phyloP scores from a whole-genome alignment of 140 eudicot species.

The Bidens hawaiensis region DNA sequence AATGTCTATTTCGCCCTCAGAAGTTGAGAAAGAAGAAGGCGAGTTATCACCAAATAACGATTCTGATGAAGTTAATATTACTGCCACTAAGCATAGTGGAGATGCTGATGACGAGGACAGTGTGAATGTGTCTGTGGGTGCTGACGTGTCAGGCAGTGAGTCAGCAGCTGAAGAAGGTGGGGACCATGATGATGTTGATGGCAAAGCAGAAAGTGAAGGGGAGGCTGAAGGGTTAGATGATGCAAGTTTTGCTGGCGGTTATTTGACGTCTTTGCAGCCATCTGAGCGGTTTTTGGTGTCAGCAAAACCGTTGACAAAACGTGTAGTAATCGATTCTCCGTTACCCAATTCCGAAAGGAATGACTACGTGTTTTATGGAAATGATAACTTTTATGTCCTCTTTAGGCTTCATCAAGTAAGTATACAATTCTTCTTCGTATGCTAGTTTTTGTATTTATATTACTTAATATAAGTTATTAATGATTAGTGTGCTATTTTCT shows the following conservation, averaged over 20 bases:
- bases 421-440: background rate
- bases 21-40: slow-evolving; percentile 91
- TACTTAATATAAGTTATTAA: too few relatives aligned
- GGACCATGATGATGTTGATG: slow-evolving; percentile 55
- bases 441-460: background rate
- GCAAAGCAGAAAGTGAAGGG: slow-evolving; percentile 89
- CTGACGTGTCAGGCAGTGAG: slow-evolving; percentile 81
- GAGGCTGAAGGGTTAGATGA: slow-evolving; percentile 75
- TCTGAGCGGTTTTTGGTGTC: slow-evolving; percentile 48
- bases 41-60: slow-evolving; percentile 87
- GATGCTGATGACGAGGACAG: slow-evolving; percentile 92
- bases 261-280: slow-evolving; percentile 28
- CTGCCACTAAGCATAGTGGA: slow-evolving; percentile 33
- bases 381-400: slow-evolving; percentile 73
- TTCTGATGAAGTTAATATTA: slow-evolving; percentile 61
- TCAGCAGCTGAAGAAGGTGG: slow-evolving; percentile 89
- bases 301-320: slow-evolving; percentile 75
- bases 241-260: slow-evolving; percentile 45
- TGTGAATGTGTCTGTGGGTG: slow-evolving; percentile 74
- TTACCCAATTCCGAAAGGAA: slow-evolving; percentile 37
- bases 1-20: slow-evolving; percentile 46
- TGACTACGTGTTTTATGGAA: slow-evolving; percentile 69
- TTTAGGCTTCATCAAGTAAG: slow-evolving; percentile 92
- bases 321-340: slow-evolving; percentile 35
- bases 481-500: background rate